phyloP scores from a whole-genome alignment of 768 basidiomycete genomes.

The Pulveroboletus sp. region DNA sequence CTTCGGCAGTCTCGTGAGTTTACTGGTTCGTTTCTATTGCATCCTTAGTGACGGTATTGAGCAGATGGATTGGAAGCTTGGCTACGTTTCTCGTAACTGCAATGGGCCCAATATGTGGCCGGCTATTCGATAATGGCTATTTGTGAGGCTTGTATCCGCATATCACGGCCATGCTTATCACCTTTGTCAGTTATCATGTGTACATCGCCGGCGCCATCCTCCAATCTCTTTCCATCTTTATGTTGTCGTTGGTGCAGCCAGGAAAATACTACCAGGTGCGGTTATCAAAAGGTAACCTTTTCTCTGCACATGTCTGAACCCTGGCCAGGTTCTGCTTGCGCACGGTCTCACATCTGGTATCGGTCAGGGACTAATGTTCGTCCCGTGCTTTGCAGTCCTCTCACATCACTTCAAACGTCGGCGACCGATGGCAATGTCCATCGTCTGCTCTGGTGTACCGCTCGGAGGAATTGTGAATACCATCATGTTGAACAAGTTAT shows the following conservation, averaged over 20 bases:
- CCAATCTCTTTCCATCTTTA: constrained; percentile 32
- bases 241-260: constrained; percentile 36
- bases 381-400: constrained; percentile 42
- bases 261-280: constrained; percentile 13
- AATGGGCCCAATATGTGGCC: constrained; percentile 22
- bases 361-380: constrained; percentile 42
- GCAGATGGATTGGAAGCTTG: constrained; percentile 28
- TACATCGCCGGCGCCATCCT: constrained; percentile 24
- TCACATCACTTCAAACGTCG: constrained; percentile 44
- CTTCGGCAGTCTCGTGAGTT: constrained; percentile 25
- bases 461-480: constrained; percentile 57
- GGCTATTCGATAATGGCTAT: constrained; percentile 26
- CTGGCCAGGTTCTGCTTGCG: constrained; percentile 36
- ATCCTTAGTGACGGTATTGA: neutral
- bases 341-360: constrained; percentile 44
- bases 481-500: constrained; percentile 53
- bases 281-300: neutral
- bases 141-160: constrained; percentile 16
- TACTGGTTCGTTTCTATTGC: too few relatives aligned
- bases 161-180: neutral
- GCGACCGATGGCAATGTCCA: constrained; percentile 42
- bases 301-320: neutral
- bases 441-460: constrained; percentile 46
- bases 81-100: constrained; percentile 12
- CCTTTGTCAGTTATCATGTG: constrained; percentile 10